These are phyloP conservation scores for Drechslerella coelobrocha DNA, from an alignment of 2,329 filamentous ascomycete species.

Conservation along the genomic window DNA sequence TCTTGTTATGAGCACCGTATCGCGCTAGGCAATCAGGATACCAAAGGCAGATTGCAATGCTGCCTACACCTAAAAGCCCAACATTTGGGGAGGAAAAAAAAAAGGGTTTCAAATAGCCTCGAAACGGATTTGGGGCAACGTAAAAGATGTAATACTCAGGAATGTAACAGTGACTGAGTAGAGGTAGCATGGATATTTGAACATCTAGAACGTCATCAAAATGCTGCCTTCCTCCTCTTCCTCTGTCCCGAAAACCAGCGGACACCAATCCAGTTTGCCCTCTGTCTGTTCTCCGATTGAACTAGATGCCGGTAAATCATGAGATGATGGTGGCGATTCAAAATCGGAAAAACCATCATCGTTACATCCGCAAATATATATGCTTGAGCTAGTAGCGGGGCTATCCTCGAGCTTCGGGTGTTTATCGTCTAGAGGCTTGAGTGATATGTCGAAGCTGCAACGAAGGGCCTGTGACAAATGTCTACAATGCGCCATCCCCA, in stretches of 20 bases:
- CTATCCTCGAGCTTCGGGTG: slow-evolving; percentile 25
- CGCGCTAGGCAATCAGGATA: too few species aligned
- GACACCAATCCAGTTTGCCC: neutral
- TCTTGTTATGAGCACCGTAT: too few species aligned
- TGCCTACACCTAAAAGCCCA: too few species aligned
- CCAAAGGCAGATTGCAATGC: too few species aligned
- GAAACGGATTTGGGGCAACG: neutral
- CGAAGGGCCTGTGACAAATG: neutral
- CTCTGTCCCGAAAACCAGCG: slow-evolving; percentile 1
- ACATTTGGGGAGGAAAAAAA: too few species aligned
- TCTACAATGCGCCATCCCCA: neutral
- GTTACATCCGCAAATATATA: neutral
- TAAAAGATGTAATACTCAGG: neutral
- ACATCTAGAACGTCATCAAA: slow-evolving; percentile 42
- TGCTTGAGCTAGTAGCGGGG: neutral
- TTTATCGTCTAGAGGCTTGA: slow-evolving; percentile 15
- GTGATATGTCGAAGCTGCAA: slow-evolving; percentile 21
- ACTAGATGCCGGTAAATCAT: neutral
- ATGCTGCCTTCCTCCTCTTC: slow-evolving; percentile 20
- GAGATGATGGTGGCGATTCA: neutral
- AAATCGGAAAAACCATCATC: slow-evolving; percentile 21
- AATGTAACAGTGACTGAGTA: slow-evolving; percentile 1
- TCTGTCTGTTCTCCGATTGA: neutral
- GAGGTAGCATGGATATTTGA: slow-evolving; percentile 11
- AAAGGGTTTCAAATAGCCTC: neutral